Evolutionary conservation across 2,329 filamentous ascomycete genomes (phyloP), one percentile per base, ranked within the genome.

Genomic region (Aspergillus caelatus): DNA sequence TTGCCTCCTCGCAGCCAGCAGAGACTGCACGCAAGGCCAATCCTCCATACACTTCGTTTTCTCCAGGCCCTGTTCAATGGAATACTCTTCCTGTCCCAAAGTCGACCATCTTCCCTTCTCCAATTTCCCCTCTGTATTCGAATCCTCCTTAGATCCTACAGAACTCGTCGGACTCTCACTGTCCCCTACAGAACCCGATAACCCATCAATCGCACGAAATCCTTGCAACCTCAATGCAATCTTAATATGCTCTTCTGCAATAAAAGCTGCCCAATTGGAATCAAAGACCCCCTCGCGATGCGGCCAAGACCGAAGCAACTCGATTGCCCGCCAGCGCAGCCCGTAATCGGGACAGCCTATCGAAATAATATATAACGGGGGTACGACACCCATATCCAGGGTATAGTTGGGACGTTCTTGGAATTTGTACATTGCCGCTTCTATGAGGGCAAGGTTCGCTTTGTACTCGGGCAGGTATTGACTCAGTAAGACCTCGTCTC

Each of bases 271-370:
- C 58, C 58, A 61, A 4, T 61, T 55, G 1, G 58, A 55, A 16
- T 61, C 58, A 39, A 61, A 61, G 2, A 56, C 16, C 2, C 58
- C 58, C 9, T 61, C 58, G 1, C 50, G 50, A 28, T 61, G 58
- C 39, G 58, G 58, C 58, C 58, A 61, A 3, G n/a, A 21, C n/a
- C 41, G 26, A 4, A 61, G 58, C 1, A 30, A 19, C 21, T 46
- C 41, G 30, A 61, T 56, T 28, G 58, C 58, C 14, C 28, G 52
- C 39, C 53, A 55, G 4, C 58, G 58, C 7, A 61, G 26, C 1
- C 28, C 21, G 21, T 55, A 45, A 28, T 61, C 58, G 26, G 32
- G 32, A 28, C 52, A 56, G 12, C 41, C 41, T 7, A 61, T 32
- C 0, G 50, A 32, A 2, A 61, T 61, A 1, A 46, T 28, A n/a